Evolutionary conservation across 169 alveolate genomes (phyloP), one percentile per base, ranked within the genome.

Genomic region (Eimeria maxima): DNA sequence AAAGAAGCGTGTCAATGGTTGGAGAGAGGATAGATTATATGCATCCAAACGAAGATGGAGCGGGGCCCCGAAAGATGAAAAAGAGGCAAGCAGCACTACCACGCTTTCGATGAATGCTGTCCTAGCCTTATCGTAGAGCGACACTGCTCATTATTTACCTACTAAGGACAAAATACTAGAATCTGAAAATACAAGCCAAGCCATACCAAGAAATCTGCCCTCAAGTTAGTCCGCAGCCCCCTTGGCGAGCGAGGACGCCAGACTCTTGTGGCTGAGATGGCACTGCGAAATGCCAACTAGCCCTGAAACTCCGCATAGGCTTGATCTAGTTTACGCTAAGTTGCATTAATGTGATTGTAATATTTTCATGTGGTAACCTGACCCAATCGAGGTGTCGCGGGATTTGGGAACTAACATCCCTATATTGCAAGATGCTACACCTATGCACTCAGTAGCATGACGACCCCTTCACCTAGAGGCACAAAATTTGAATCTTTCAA

Each of bases 171-270:
- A 38, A 74, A 14, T 38, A 74, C 29, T 1, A 74, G 29, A 4
- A 24, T 13, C 22, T 0, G 29, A 38, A 74, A 74, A 45, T 16
- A 63, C 38, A 20, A 57, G 6, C 6, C 60, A 42, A 45, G 3
- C 38, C 16, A 38, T 16, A 20, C 29, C 38, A 4, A 74, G 22
- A 18, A 74, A 16, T 27, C 33, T 42, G 86, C 18, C 63, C 60
- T 2, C 86, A 33, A 4, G 86, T 24, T 74, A 63, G 86, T 74
- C 60, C 53, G 63, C 86, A 74, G 86, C 86, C 29, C 60, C 86
- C 44, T 13, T 13, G 18, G 86, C 86, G 86, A 74, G 86, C 86
- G 60, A 74, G 42, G 86, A 44, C 16, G 60, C 38, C 0, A 27
- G 78, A 29, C 78, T 29, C 44, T 20, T 29, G 11, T 2, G 78